Base-by-base conservation (phyloP, 176 grass and related monocot genomes). In the Triticum timopheevii region DNA sequence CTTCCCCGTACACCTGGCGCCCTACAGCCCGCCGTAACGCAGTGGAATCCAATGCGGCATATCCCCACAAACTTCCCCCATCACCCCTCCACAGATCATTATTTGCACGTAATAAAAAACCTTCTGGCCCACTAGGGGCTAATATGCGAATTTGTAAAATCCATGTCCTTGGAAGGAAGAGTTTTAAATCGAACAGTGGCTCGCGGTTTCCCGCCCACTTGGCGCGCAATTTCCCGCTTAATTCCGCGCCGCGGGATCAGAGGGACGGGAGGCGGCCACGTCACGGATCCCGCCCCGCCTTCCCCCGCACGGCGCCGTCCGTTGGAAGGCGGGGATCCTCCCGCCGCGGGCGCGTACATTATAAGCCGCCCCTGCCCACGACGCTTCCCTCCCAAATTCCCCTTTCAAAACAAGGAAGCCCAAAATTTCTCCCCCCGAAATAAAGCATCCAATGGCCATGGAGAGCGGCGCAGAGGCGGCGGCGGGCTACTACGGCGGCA, bases 331-430 rank as follows among this genome's bases (percentile, higher is more conserved):
- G 10, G 6, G 40, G 77, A 84, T 80, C 61, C 61, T 39, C 73
- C 45, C 79, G 58, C 38, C 69, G 24, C 38, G 24, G 52, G 52
- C 62, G 61, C 80, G 17, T 13, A 38, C 84, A 85, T 78, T 90
- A 86, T 84, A 90, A 79, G 5, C 75, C 72, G n/a, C 15, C 34
- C 80, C 44, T 34, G 42, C 30, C 82, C 65, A 35, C 36, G 7
- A 50, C 69, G 47, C 73, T 96, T 93, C 94, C 94, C 86, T 91
- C 89, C 84, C 77, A 91, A 87, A 77, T 86, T 80, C 20, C 34
- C 74, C 86, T 78, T 96, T 93, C 80, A 93, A 89, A 92, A 79
- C 24, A 24, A 80, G 64, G 72, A 83, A 83, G 74, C 0, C 17
- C 8, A 62, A 75, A 73, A 25, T 80, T 58, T 73, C 87, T 47